Evolutionary conservation across 441 rosid genomes (phyloP).

Genomic region (Aquilaria agallochum): DNA sequence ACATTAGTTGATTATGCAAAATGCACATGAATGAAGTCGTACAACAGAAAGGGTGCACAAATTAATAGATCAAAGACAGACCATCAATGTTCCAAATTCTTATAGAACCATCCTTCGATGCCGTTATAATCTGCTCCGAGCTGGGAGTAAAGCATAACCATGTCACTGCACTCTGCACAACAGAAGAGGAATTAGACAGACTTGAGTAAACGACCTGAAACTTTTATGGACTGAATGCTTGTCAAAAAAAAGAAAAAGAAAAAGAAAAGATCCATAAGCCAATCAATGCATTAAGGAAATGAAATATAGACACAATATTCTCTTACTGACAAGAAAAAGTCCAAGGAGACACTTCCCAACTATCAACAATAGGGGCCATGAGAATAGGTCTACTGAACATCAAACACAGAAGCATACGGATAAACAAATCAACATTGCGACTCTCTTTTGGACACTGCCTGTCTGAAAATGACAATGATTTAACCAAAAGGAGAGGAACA

Average conservation of each 20-base stretch:
- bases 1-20: too few species aligned
- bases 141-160: conserved; percentile 88
- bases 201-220: conserved; percentile 1
- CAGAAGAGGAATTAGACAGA: conserved; percentile 2
- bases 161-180: conserved; percentile 53
- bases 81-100: conserved; percentile 97
- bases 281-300: background rate
- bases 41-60: background rate
- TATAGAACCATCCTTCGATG: conserved; percentile 91
- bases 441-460: too few species aligned
- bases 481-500: too few species aligned
- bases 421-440: too few species aligned
- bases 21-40: background rate
- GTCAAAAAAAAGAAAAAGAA: background rate
- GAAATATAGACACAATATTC: background rate
- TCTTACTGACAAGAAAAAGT: background rate
- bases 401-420: too few species aligned
- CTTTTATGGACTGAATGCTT: background rate
- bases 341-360: too few species aligned
- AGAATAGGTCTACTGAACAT: too few species aligned
- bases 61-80: conserved; percentile 21
- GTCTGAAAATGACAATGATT: too few species aligned
- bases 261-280: background rate
- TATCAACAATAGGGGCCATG: too few species aligned
- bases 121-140: conserved; percentile 92